Conservation (phyloP, 768 basidiomycete genomes). For the Tephrocybe rancida region DNA sequence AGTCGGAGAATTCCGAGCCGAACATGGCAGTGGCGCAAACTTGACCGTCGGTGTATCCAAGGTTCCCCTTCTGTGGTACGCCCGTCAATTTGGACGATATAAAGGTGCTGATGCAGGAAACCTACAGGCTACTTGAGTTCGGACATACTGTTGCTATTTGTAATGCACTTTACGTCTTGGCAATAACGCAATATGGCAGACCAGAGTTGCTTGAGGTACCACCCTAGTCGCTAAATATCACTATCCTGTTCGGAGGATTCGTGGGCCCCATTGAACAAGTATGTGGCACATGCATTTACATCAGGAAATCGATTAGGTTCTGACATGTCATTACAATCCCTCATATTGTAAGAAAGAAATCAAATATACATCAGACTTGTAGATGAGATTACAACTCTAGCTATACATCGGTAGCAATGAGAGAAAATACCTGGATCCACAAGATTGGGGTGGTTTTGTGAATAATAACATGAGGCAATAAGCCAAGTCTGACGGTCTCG, state of each 20-base stretch:
- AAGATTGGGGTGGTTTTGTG: too few relatives aligned
- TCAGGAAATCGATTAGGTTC: too few relatives aligned
- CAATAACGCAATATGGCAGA: slow-evolving; percentile 22
- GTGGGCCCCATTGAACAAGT: slow-evolving; percentile 22
- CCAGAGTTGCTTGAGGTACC: slow-evolving; percentile 13
- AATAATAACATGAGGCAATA: too few relatives aligned
- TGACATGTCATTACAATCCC: too few relatives aligned
- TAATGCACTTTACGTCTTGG: slow-evolving; percentile 23
- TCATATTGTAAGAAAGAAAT: too few relatives aligned
- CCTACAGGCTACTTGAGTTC: slow-evolving; percentile 19
- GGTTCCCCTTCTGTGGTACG: not conserved
- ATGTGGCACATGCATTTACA: too few relatives aligned
- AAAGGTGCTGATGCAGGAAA: not conserved
- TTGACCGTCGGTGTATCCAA: not conserved
- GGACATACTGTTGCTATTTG: slow-evolving; percentile 23
- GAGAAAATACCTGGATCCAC: too few relatives aligned
- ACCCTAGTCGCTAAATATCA: slow-evolving; percentile 17
- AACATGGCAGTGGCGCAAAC: not conserved
- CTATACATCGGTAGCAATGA: too few relatives aligned
- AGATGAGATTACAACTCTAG: too few relatives aligned
- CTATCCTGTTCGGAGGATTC: slow-evolving; percentile 26
- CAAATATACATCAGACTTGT: too few relatives aligned
- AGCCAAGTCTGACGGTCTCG: too few relatives aligned
- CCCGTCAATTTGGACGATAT: not conserved
- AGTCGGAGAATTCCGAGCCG: not conserved